A percentile compares a stretch with the other conserved stretches of the same genome.
Conservation (phyloP, 495 filamentous ascomycete genomes). For the Aspergillus haitiensis region DNA sequence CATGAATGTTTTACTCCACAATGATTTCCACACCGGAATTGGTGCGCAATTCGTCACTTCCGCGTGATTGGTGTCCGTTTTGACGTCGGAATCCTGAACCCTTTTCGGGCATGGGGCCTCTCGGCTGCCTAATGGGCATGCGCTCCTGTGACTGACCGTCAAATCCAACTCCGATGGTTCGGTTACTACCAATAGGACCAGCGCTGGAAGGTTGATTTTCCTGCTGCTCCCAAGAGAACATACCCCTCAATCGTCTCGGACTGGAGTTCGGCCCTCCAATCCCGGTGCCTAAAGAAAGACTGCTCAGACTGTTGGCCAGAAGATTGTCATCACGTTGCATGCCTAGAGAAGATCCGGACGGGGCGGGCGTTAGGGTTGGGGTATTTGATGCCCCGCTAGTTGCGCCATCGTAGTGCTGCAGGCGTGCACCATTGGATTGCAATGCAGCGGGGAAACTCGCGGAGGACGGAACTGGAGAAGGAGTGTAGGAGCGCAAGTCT, state of each 20-base stretch:
- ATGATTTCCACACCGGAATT: conserved; percentile 59
- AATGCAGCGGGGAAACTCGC: conserved; percentile 79
- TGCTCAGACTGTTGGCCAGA: conserved; percentile 66
- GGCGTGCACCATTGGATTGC: conserved; percentile 63
- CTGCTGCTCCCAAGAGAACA: conserved; percentile 62
- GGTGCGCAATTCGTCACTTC: conserved; percentile 73
- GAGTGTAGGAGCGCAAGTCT: conserved; percentile 90
- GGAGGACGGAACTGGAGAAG: conserved; percentile 86
- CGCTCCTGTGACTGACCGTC: conserved; percentile 65
- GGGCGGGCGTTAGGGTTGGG: conserved; percentile 74
- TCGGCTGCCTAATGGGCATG: conserved; percentile 77
- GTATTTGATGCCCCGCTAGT: conserved; percentile 65
- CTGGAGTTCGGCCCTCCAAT: conserved; percentile 59
- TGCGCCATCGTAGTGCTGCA: conserved; percentile 60
- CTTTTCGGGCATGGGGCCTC: conserved; percentile 76
- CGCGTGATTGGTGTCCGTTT: conserved; percentile 77
- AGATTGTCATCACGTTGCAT: conserved; percentile 64
- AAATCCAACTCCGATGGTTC: conserved; percentile 65
- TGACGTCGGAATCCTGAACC: conserved; percentile 72
- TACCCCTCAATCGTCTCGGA: conserved; percentile 61
- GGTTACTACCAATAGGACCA: conserved; percentile 85
- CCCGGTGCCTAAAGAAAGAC: conserved; percentile 60
- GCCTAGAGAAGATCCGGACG: conserved; percentile 59
- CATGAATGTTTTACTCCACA: conserved; percentile 48
- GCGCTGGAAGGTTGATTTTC: conserved; percentile 57